Evolutionary conservation across 495 filamentous ascomycete species (phyloP), one percentile per base, ranked within the genome.

Genomic region (Penicillium arizonense): DNA sequence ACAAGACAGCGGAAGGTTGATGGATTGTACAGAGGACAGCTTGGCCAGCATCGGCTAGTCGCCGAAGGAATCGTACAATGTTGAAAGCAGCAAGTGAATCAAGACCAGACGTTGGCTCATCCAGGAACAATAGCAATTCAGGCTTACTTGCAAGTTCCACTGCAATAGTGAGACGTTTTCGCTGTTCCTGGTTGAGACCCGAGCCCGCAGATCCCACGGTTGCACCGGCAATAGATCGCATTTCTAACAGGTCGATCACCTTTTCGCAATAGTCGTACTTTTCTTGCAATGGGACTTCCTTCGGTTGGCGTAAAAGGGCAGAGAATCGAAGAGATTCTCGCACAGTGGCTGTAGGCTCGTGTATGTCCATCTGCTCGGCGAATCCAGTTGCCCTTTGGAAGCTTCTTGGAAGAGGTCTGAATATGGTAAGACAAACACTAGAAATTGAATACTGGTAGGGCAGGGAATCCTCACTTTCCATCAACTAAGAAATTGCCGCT

Each of bases 11-110:
- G 0, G 82, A 87, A 4, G 89, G 89, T 57, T 94, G 89, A 60
- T 91, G 87, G n/a, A 93, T 91, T 0, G 88, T 93, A 59, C 85
- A 87, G 1, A 86, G 65, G 28, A 92, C 84, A 3, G 86, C 85
- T 57, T 91, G 87, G 7, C 89, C 86, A 6, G 79, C 79, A 56
- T 84, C 77, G 1, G 86, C 83, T 5, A 89, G 74, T 53, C 86
- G 85, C 4, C 82, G 73, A 39, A 89, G 71, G 43, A 89, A 85
- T 1, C 81, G 72, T 20, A 86, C 73, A 40, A 88, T 86, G 53
- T 84, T 83, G 61, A 80, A 88, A 21, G 87, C 84, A 4, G 84
- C 79, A 13, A 80, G 70, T 0, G 76, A 80, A 58, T 89, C 86
- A 14, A 89, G 77, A n/a, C 85, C 87, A 12, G 82, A 87, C 1